A percentile compares a stretch with the other conserved stretches of the same genome.
Conservation (phyloP, 2,329 filamentous ascomycete species). For the Cytospora piceicola region DNA sequence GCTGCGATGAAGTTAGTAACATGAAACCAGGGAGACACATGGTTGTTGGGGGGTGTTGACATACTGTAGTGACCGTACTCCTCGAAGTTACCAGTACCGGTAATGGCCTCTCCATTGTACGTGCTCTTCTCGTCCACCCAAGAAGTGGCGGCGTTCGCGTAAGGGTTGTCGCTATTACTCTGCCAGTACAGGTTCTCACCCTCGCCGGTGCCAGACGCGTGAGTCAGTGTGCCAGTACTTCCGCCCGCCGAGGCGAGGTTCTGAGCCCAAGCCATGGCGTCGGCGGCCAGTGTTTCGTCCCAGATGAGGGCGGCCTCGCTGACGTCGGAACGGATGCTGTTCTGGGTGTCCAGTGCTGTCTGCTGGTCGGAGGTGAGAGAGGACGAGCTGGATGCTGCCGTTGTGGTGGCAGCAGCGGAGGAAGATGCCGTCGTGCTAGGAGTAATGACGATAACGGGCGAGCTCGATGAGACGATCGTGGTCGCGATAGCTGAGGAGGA, state of each 20-base stretch:
- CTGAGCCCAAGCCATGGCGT: constrained; percentile 31
- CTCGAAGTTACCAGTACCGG: constrained; percentile 27
- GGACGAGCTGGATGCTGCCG: constrained; percentile 8
- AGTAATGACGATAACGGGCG: not conserved
- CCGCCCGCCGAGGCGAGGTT: constrained; percentile 25
- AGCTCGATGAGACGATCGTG: not conserved
- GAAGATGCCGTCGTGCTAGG: constrained; percentile 17
- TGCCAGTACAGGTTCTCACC: constrained; percentile 35
- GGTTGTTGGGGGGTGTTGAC: not conserved
- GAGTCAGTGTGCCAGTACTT: constrained; percentile 24
- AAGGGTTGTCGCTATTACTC: constrained; percentile 20
- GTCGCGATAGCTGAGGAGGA: not conserved
- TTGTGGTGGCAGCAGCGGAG: constrained; percentile 16
- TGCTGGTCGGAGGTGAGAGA: constrained; percentile 27
- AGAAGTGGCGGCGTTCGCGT: constrained; percentile 25
- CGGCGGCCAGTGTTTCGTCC: constrained; percentile 28
- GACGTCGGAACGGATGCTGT: constrained; percentile 29
- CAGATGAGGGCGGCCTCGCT: constrained; percentile 28
- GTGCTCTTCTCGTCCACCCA: constrained; percentile 31
- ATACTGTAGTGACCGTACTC: constrained; percentile 33
- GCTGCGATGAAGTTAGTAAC: constrained; percentile 18
- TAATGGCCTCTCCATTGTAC: constrained; percentile 32
- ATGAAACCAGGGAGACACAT: no score
- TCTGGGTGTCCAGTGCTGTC: constrained; percentile 29
- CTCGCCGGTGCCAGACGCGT: constrained; percentile 17